Percentiles rank a stretch among this genome's conserved stretches.
phyloP scores from a whole-genome alignment of 1,139 yeast genomes.

The Eremothecium cymbalariae region DNA sequence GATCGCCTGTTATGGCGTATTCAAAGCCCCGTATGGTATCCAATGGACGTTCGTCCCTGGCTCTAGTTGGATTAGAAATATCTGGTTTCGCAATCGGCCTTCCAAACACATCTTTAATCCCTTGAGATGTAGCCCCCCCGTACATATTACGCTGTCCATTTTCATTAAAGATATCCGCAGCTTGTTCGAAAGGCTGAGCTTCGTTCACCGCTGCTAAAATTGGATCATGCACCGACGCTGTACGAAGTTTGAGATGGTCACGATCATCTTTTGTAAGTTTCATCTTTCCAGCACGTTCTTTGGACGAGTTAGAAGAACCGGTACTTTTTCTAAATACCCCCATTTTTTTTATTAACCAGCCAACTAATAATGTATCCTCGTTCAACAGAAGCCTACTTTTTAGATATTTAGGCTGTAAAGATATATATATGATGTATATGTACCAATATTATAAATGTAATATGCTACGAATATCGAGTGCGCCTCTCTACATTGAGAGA shows the following conservation, averaged over 20 bases:
- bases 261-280: conserved; percentile 41
- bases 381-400: no score
- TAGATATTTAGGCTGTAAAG: no score
- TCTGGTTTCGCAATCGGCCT: conserved; percentile 67
- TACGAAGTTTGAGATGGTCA: conserved; percentile 48
- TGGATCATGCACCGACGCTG: conserved; percentile 74
- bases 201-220: conserved; percentile 85
- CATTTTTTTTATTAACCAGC: conserved; percentile 12
- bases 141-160: conserved; percentile 30
- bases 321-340: conserved; percentile 11
- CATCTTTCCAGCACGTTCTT: conserved; percentile 15
- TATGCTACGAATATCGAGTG: no score
- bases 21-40: conserved; percentile 92
- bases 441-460: no score
- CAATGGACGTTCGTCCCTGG: conserved; percentile 88
- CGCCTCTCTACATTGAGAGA: no score
- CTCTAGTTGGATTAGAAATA: conserved; percentile 82
- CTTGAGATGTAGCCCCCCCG: conserved; percentile 33
- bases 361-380: no score
- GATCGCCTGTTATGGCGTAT: conserved; percentile 86
- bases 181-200: conserved; percentile 90
- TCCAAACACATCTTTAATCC: conserved; percentile 74
- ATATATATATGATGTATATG: no score
- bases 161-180: conserved; percentile 33
- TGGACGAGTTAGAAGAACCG: conserved; percentile 9